Conservation (phyloP, 2,329 filamentous ascomycete species). For the Moelleriella libera region DNA sequence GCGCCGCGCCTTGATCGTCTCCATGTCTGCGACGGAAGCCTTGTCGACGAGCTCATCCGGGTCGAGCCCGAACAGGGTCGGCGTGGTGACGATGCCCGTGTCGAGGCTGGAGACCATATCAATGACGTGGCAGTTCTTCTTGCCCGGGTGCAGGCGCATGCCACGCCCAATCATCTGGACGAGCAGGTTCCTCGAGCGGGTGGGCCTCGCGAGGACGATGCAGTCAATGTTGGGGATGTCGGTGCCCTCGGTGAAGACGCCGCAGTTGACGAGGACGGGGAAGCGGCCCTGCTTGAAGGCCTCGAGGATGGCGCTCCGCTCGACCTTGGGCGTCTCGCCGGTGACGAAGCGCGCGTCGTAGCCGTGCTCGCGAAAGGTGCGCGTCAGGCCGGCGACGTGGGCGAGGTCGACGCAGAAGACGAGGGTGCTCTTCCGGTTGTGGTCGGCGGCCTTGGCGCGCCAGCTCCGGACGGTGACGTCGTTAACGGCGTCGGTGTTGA, state of each 20-base stretch:
- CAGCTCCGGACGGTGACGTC: slow-evolving; percentile 76
- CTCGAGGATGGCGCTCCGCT: slow-evolving; percentile 56
- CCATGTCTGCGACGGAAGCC: slow-evolving; percentile 50
- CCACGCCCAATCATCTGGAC: slow-evolving; percentile 97
- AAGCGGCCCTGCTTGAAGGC: slow-evolving; percentile 66
- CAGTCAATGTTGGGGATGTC: slow-evolving; percentile 98
- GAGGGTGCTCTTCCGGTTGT: slow-evolving; percentile 61
- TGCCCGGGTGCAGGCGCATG: slow-evolving; percentile 68
- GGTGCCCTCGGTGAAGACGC: slow-evolving; percentile 92
- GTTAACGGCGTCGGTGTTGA: slow-evolving; percentile 74
- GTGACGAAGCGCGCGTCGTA: slow-evolving; percentile 82
- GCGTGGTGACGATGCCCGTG: slow-evolving; percentile 76
- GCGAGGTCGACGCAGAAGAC: slow-evolving; percentile 88
- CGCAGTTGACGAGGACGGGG: slow-evolving; percentile 84
- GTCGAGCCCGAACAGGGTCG: slow-evolving; percentile 85
- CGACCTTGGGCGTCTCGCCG: slow-evolving; percentile 56
- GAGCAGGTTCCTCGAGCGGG: slow-evolving; percentile 80
- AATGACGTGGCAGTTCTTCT: slow-evolving; percentile 84
- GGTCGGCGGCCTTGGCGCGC: slow-evolving; percentile 55
- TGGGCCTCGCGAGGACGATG: slow-evolving; percentile 74
- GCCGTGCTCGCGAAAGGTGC: slow-evolving; percentile 61
- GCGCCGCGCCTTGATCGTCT: slow-evolving; percentile 33
- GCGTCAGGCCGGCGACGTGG: slow-evolving; percentile 64
- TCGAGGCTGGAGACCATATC: slow-evolving; percentile 85
- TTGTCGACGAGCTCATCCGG: slow-evolving; percentile 61